Conservation (phyloP, 345 rosid genomes). For the Citrus trifoliata region DNA sequence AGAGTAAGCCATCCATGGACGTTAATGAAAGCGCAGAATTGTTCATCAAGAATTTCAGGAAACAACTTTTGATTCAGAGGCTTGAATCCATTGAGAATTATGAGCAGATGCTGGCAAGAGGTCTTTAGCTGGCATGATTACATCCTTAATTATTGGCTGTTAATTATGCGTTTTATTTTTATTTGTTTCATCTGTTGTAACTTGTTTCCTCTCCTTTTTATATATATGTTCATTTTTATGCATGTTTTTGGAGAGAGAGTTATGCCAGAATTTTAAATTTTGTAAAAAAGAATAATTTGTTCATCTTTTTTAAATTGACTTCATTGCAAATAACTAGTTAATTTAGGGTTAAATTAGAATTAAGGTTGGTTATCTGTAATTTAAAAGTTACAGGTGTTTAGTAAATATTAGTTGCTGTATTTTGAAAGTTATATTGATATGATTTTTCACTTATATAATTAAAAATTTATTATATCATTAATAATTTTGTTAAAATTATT, state of each 20-base stretch:
- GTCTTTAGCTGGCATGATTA: slow-evolving; percentile 21
- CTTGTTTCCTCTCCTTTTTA: neutral
- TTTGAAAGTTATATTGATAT: too few species aligned
- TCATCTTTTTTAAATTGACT: too few species aligned
- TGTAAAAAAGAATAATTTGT: too few species aligned
- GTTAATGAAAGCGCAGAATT: slow-evolving; percentile 70
- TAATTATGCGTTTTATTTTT: neutral
- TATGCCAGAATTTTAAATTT: too few species aligned
- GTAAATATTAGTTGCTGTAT: too few species aligned
- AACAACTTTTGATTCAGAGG: slow-evolving; percentile 64
- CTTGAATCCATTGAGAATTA: slow-evolving; percentile 75
- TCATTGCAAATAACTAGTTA: too few species aligned
- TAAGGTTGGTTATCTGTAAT: rapidly evolving
- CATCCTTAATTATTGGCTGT: too few species aligned
- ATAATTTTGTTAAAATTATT: too few species aligned
- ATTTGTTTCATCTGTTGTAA: neutral
- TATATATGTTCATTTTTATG: too few species aligned
- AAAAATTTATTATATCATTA: too few species aligned
- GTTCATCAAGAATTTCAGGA: slow-evolving; percentile 70
- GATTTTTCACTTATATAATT: rapidly evolving
- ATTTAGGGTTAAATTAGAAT: rapidly evolving
- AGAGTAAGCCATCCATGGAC: slow-evolving; percentile 58
- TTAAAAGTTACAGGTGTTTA: too few species aligned
- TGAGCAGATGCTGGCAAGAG: slow-evolving; percentile 50
- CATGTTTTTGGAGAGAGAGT: too few species aligned